phyloP scores from a whole-genome alignment of 208 protist species.

The Novymonas esmeraldas region DNA sequence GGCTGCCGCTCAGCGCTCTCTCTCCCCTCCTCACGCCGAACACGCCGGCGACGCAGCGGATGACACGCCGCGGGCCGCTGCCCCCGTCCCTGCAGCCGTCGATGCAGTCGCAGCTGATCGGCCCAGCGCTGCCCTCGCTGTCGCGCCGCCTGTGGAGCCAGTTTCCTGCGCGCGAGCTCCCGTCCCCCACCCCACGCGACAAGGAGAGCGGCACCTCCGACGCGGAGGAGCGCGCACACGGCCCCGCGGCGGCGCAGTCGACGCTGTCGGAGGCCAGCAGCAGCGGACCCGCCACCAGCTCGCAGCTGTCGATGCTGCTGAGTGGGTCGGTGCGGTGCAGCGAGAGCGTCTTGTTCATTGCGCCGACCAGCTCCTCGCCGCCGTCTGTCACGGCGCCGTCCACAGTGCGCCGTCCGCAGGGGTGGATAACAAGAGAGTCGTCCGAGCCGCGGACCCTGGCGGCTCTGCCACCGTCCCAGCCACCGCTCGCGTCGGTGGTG shows the following conservation, averaged over 20 bases:
- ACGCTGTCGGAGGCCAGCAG: background rate
- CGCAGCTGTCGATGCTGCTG: background rate
- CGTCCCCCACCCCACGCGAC: background rate
- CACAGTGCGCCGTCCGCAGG: background rate
- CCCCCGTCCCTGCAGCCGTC: no score
- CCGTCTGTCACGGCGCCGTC: background rate
- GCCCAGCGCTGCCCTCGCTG: background rate
- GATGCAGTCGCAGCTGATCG: background rate
- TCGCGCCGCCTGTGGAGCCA: conserved; percentile 5
- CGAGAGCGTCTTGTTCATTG: background rate
- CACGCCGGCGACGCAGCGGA: background rate
- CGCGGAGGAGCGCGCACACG: background rate
- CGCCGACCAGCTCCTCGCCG: background rate
- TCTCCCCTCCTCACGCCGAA: background rate
- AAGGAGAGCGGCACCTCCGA: background rate
- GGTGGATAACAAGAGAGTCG: background rate
- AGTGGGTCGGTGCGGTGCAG: background rate
- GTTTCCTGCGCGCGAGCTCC: background rate
- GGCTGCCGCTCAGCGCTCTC: background rate
- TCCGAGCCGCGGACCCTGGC: background rate
- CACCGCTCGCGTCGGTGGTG: background rate
- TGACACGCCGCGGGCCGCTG: background rate
- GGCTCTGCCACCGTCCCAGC: background rate
- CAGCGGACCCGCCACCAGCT: background rate
- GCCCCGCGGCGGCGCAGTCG: background rate